These are phyloP conservation scores for Heritiera littoralis DNA, from an alignment of 345 rosid species.

Conservation along the genomic window DNA sequence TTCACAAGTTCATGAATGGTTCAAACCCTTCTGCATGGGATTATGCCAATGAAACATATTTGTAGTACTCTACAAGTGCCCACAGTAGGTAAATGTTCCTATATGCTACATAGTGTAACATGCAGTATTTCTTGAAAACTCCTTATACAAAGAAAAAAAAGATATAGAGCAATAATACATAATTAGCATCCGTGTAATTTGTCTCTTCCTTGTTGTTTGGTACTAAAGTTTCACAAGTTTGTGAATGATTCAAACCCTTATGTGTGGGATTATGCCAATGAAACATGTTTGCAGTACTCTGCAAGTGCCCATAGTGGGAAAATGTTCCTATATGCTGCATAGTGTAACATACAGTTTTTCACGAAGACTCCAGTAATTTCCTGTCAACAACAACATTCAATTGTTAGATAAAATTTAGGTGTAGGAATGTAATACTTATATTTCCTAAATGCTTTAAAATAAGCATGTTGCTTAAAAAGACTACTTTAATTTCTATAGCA, in stretches of 20 bases:
- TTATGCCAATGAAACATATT: conserved; percentile 30
- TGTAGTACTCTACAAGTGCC: conserved; percentile 27
- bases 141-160: too few species aligned
- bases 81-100: conserved; percentile 70
- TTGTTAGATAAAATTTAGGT: background rate
- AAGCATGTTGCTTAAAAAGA: background rate
- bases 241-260: too few species aligned
- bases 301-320: too few species aligned
- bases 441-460: background rate
- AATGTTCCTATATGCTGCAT: too few species aligned
- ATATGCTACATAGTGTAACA: conserved; percentile 53
- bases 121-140: too few species aligned
- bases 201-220: too few species aligned
- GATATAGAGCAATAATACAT: too few species aligned
- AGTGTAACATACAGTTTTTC: conserved; percentile 38
- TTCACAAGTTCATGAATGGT: background rate
- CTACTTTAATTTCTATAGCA: background rate
- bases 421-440: too few species aligned
- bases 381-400: conserved; percentile 21
- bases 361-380: conserved; percentile 75
- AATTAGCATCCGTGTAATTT: too few species aligned
- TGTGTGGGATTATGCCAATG: too few species aligned
- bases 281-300: too few species aligned
- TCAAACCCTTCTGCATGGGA: background rate
- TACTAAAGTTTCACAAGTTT: too few species aligned